Conservation (phyloP, 441 rosid genomes). For the Cnidoscolus chayamansa region DNA sequence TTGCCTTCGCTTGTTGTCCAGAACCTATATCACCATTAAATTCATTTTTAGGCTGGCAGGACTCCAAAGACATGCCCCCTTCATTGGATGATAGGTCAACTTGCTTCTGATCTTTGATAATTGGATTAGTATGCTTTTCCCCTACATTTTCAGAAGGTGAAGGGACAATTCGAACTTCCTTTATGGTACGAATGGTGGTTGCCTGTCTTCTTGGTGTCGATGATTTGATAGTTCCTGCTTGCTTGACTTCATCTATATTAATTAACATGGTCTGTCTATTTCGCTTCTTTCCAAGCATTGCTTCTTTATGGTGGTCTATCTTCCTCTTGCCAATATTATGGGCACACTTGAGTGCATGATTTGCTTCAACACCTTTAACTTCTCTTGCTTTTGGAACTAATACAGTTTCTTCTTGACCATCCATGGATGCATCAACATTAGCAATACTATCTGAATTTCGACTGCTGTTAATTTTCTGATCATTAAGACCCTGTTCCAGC, state of each 20-base stretch:
- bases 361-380: conserved; percentile 78
- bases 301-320: conserved; percentile 88
- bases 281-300: conserved; percentile 96
- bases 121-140: conserved; percentile 43
- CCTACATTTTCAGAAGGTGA: conserved; percentile 47
- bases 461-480: conserved; percentile 38
- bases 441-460: conserved; percentile 44
- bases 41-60: conserved; percentile 53
- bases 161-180: conserved; percentile 58
- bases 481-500: conserved; percentile 38
- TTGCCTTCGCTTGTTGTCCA: conserved; percentile 46
- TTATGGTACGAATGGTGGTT: conserved; percentile 59
- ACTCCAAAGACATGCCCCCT: conserved; percentile 45
- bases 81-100: conserved; percentile 49
- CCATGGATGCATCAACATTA: conserved; percentile 39
- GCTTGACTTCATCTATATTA: conserved; percentile 88
- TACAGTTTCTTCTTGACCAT: conserved; percentile 48
- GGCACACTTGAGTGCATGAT: conserved; percentile 60
- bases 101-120: conserved; percentile 60
- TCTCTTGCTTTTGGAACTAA: conserved; percentile 59
- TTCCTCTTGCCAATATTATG: conserved; percentile 77
- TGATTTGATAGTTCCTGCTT: conserved; percentile 69
- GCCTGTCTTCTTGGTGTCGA: conserved; percentile 86
- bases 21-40: conserved; percentile 60
- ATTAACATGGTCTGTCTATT: conserved; percentile 89